Base-by-base conservation (phyloP, 192 early-diverging fungal genomes). In the Coemansia erecta region DNA sequence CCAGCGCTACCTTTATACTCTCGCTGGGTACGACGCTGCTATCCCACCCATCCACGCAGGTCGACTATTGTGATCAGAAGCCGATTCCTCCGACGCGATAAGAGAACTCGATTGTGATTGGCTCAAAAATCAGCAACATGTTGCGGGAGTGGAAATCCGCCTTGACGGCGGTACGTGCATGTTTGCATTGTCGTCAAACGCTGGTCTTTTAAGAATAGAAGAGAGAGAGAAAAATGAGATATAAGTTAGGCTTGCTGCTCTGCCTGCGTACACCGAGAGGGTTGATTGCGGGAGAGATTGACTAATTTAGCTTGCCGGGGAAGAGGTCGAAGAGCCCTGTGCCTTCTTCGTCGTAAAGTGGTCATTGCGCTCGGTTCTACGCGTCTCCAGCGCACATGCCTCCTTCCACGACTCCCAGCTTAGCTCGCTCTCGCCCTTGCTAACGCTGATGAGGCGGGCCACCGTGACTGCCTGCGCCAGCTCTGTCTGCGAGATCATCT, bases 401-500 rank as follows among this genome's bases (percentile, higher is more conserved):
- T 80, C 77, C 28, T 47, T 57, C 77, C 77, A 80, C 19, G 77
- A 80, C 6, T 63, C 64, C 33, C 63, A 37, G 41, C 37, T 61
- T 13, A 80, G 72, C 60, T 64, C 51, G 0, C 24, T 13, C 54
- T 74, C 61, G 58, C 72, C 70, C 59, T 74, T 80, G 61, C 67
- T 55, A 37, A 80, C 60, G 58, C 77, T 80, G 40, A 80, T 24
- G 4, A 80, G 68, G 0, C 72, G 58, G 8, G 77, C 77, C 40
- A 80, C 71, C 3, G 77, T 80, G 28, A 80, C 60, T 5, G 59
- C 26, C 52, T 66, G 58, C 19, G 77, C 63, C 45, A 80, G 64
- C 50, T 74, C 72, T 6, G 61, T 60, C 64, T 80, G 77, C 26
- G 77, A 56, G 56, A 71, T 60, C 77, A 80, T 70, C 53, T 55